Conservation (phyloP, 169 alveolate genomes). For the Besnoitia besnoiti region DNA sequence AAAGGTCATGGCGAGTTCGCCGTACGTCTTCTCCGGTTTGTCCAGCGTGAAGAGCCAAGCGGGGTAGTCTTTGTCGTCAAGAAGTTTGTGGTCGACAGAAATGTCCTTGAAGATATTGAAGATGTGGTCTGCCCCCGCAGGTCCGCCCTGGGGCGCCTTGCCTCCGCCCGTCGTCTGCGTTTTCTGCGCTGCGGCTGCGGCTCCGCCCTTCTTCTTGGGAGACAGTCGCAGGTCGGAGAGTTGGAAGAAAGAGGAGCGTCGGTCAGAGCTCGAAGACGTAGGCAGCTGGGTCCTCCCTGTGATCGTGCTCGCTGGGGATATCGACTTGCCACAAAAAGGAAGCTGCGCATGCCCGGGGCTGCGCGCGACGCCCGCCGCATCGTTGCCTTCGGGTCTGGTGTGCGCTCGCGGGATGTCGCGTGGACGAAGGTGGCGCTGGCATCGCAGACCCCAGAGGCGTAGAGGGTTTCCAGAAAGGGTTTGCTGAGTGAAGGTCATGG, state of each 20-base stretch:
- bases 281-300: no score
- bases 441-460: no score
- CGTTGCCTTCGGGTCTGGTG: no score
- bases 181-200: neutral
- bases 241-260: neutral
- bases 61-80: constrained; percentile 40
- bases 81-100: constrained; percentile 43
- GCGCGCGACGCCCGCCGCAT: no score
- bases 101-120: constrained; percentile 54
- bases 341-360: no score
- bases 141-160: neutral
- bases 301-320: no score
- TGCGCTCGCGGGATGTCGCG: no score
- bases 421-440: no score
- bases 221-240: neutral
- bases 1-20: constrained; percentile 49
- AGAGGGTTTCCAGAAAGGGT: no score
- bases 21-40: constrained; percentile 42
- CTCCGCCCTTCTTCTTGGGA: neutral
- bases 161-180: neutral
- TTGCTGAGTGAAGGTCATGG: no score
- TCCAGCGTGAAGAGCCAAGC: constrained; percentile 44
- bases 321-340: no score
- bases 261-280: no score
- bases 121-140: constrained; percentile 29